Evolutionary conservation across 768 basidiomycete genomes (phyloP).

Genomic region (Phylloporus rhodoxanthus): DNA sequence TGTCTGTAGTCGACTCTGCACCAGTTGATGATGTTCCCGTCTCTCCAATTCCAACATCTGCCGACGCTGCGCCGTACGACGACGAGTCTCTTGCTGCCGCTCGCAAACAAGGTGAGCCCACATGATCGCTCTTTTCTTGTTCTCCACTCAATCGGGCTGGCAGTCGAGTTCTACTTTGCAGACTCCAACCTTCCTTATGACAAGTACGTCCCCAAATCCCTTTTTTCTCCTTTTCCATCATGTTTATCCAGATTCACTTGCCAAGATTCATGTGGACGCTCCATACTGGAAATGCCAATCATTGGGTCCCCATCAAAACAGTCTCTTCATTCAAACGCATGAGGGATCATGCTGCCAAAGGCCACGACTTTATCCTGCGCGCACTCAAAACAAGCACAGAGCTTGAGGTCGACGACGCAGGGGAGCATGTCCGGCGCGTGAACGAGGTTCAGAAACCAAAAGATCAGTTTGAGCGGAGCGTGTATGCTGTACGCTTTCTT

Average conservation of each 20-base stretch:
- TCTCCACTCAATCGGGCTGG: neutral
- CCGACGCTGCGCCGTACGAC: constrained; percentile 24
- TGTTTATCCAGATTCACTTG: neutral
- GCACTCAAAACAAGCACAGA: constrained; percentile 51
- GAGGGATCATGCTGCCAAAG: constrained; percentile 59
- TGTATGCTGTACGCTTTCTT: constrained; percentile 69
- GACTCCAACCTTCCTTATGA: constrained; percentile 94
- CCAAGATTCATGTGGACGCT: constrained; percentile 91
- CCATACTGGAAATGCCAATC: constrained; percentile 71
- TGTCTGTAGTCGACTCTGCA: constrained; percentile 19
- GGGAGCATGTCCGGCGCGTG: constrained; percentile 65
- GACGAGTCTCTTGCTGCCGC: constrained; percentile 44
- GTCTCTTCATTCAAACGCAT: constrained; percentile 95
- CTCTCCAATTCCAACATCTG: constrained; percentile 4
- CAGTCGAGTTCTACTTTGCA: constrained; percentile 96
- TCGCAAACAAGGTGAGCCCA: constrained; percentile 47
- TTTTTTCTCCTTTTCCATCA: neutral
- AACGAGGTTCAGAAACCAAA: constrained; percentile 75
- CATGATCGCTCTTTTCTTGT: neutral
- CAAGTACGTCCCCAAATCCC: constrained; percentile 42
- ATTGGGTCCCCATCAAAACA: constrained; percentile 86
- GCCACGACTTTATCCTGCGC: constrained; percentile 62
- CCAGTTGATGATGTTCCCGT: constrained; percentile 1
- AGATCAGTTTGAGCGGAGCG: constrained; percentile 73
- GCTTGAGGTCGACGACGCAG: constrained; percentile 71